Percentiles rank a stretch among this genome's conserved stretches.
Evolutionary conservation across 192 early-diverging fungal species (phyloP).

Genomic region (Powellomyces hirtus): DNA sequence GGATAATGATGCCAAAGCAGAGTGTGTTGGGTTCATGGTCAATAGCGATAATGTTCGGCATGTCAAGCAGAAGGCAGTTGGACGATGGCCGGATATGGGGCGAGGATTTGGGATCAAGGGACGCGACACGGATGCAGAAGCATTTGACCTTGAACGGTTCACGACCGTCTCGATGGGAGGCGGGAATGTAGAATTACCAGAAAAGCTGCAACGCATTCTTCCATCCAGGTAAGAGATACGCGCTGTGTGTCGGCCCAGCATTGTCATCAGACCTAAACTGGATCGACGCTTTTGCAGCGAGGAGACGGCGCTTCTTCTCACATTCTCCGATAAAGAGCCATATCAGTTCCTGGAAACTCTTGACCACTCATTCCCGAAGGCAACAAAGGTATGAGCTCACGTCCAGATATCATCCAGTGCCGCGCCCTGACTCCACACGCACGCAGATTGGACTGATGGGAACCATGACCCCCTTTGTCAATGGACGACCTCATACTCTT

Average conservation of each 20-base stretch:
- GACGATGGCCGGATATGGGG: slow-evolving; percentile 23
- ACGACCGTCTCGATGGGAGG: slow-evolving; percentile 17
- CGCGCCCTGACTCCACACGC: too few species aligned
- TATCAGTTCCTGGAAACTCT: slow-evolving; percentile 26
- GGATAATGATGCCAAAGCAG: neutral
- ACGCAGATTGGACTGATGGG: slow-evolving; percentile 38
- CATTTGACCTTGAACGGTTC: slow-evolving; percentile 15
- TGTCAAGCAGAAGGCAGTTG: slow-evolving; percentile 20
- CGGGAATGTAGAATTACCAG: slow-evolving; percentile 6
- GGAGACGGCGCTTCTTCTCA: slow-evolving; percentile 5
- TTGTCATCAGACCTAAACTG: too few species aligned
- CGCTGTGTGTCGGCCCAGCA: too few species aligned
- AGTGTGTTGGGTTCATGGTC: neutral
- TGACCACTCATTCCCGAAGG: slow-evolving; percentile 14
- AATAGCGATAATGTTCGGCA: neutral
- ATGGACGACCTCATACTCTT: slow-evolving; percentile 29
- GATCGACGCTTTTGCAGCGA: too few species aligned
- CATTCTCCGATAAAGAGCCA: slow-evolving; percentile 37
- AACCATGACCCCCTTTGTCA: slow-evolving; percentile 38
- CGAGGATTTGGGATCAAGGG: neutral
- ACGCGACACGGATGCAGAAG: neutral
- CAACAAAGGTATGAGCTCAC: too few species aligned
- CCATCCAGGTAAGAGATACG: neutral
- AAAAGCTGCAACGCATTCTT: neutral
- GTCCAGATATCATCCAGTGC: neutral